A percentile compares a stretch with the other conserved stretches of the same genome.
These are phyloP conservation scores for Calcarisporium arbuscula DNA, from an alignment of 2,329 filamentous ascomycete genomes.

Conservation along the genomic window DNA sequence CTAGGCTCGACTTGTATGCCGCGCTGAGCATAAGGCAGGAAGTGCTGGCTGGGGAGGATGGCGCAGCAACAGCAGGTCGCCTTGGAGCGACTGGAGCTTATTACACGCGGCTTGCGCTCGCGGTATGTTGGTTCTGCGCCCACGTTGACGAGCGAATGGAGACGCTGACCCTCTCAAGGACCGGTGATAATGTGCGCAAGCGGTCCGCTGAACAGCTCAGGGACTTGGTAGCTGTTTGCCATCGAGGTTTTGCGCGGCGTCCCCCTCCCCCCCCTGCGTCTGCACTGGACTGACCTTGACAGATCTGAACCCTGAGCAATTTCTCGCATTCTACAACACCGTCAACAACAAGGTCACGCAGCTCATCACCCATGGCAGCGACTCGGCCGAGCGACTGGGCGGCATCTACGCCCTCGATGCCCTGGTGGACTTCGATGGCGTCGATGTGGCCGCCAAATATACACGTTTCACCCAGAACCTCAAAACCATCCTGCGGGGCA, in stretches of 20 bases:
- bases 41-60: constrained; percentile 26
- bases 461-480: constrained; percentile 90
- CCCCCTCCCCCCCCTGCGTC: neutral
- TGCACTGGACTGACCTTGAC: constrained; percentile 12
- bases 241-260: constrained; percentile 39
- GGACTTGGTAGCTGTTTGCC: constrained; percentile 48
- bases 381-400: constrained; percentile 82
- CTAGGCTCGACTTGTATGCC: constrained; percentile 25
- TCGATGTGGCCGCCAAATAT: constrained; percentile 88
- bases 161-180: constrained; percentile 11
- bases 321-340: constrained; percentile 51
- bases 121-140: constrained; percentile 32
- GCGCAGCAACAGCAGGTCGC: constrained; percentile 45
- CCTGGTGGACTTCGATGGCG: constrained; percentile 92
- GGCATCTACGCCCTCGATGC: constrained; percentile 88
- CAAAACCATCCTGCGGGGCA: constrained; percentile 79
- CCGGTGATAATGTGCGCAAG: constrained; percentile 43
- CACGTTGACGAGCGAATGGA: neutral
- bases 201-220: constrained; percentile 47
- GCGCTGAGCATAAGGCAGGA: constrained; percentile 14
- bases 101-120: constrained; percentile 49
- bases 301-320: constrained; percentile 78
- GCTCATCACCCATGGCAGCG: constrained; percentile 77
- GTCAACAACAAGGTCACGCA: constrained; percentile 52
- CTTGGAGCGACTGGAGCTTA: constrained; percentile 48